Base-by-base conservation (phyloP, 192 early-diverging fungal genomes). In the Linnemannia elongata region DNA sequence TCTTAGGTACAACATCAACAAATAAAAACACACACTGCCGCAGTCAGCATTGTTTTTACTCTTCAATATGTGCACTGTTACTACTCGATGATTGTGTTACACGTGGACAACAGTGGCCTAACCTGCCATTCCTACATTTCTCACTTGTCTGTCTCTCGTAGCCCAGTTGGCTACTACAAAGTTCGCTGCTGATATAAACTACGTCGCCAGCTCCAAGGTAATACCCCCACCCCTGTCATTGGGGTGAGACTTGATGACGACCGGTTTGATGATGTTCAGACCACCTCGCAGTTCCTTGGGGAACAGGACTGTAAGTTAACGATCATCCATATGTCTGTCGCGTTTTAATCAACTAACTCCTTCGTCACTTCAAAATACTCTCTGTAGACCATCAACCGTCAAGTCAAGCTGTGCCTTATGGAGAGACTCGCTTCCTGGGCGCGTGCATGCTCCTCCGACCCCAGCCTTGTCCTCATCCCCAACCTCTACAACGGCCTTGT, bases 401-500 rank as follows among this genome's bases (percentile, higher is more conserved):
- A 38, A 10, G 63, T 77, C 42, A 38, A 44, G 20, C 27, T 33
- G 27, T 69, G 76, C 30, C 27, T 77, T 20, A 69, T 77, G 30
- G 66, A 69, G 63, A 47, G 66, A 45, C 76, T 77, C 39, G 38
- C 17, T 24, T 63, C 33, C 18, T 77, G 76, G 76, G 66, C 63
- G 3, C 22, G 6, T 10, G 33, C 57, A 17, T 77, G 42, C 39
- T 24, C 55, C 2, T 20, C n/a, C 22, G 76, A 77, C 44, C 76
- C 76, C 9, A 42, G 60, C 4, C 76, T 77, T 17, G 12, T 47
- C 15, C 5, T 35, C 20, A 77, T 77, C 44, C 76, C 57, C 24
- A 30, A 68, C 18, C 18, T 77, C 4, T 69, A 77, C 44, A 27
- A 69, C 12, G 39, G 7, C 39, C 38, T 77, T 30, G 20, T 76